Evolutionary conservation across 2,329 filamentous ascomycete species (phyloP).

Genomic region (Alternaria arborescens): DNA sequence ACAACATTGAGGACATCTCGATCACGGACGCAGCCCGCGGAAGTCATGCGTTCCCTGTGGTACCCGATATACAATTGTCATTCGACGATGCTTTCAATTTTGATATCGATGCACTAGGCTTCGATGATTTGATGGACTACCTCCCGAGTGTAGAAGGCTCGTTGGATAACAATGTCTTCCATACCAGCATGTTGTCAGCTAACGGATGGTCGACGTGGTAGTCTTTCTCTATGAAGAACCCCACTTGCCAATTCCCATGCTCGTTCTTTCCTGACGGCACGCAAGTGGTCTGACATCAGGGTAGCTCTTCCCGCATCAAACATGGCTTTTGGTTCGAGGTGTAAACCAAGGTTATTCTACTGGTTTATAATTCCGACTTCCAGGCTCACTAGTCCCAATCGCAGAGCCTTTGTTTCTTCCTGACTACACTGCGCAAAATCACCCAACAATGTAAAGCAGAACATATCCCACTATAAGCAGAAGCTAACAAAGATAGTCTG

Average conservation of each 20-base stretch:
- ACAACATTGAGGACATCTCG: conserved; percentile 19
- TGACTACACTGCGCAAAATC: background rate
- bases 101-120: conserved; percentile 38
- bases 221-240: background rate
- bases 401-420: background rate
- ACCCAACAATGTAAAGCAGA: background rate
- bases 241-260: background rate
- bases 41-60: conserved; percentile 1
- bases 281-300: background rate
- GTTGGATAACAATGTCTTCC: conserved; percentile 35
- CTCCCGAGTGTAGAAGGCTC: conserved; percentile 31
- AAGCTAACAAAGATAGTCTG: background rate
- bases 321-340: background rate
- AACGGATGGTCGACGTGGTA: background rate
- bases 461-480: background rate
- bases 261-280: background rate
- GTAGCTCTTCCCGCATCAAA: background rate
- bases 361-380: background rate
- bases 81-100: conserved; percentile 31
- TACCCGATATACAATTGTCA: conserved; percentile 12
- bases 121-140: conserved; percentile 38
- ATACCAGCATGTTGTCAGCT: conserved; percentile 23
- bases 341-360: background rate
- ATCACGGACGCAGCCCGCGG: conserved; percentile 14
- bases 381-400: background rate